Conservation (phyloP, 495 filamentous ascomycete genomes). For the Haplographium delicatum region DNA sequence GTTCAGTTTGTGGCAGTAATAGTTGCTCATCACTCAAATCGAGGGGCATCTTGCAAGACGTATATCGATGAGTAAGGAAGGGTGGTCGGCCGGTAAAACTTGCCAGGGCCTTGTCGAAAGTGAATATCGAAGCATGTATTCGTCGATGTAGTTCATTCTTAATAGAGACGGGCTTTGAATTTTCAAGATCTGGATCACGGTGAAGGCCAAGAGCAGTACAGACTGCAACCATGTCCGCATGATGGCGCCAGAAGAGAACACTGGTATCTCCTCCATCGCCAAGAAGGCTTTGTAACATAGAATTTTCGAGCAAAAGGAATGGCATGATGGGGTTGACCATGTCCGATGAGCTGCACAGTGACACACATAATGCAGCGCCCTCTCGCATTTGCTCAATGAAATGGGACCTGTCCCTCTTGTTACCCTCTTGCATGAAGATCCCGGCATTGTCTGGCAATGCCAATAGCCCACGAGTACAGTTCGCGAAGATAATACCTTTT, state of each 20-base stretch:
- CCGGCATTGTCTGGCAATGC: too few relatives aligned
- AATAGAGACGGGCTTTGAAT: slow-evolving; percentile 8
- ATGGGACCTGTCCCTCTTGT: too few relatives aligned
- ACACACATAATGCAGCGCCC: too few relatives aligned
- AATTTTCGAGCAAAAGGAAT: too few relatives aligned
- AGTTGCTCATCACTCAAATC: slow-evolving; percentile 21
- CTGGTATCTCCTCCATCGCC: slow-evolving; percentile 21
- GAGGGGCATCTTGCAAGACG: slow-evolving; percentile 8
- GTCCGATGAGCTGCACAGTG: too few relatives aligned
- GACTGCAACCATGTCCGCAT: slow-evolving; percentile 17
- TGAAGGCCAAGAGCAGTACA: slow-evolving; percentile 21
- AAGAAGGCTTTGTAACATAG: too few relatives aligned
- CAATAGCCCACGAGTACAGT: too few relatives aligned
- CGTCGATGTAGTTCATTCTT: slow-evolving; percentile 10
- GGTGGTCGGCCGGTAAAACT: slow-evolving; percentile 21
- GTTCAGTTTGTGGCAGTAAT: slow-evolving; percentile 11
- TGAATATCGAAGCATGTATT: slow-evolving; percentile 11
- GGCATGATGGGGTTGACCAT: too few relatives aligned
- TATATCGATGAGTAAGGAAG: slow-evolving; percentile 14
- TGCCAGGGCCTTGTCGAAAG: slow-evolving; percentile 10
- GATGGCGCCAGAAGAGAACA: slow-evolving; percentile 20
- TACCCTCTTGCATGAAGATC: too few relatives aligned
- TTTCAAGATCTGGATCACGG: slow-evolving; percentile 8
- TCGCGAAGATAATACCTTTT: slow-evolving; percentile 6
- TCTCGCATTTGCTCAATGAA: too few relatives aligned